Conservation (phyloP, 2,329 filamentous ascomycete genomes). For the Periconia macrospinosa region DNA sequence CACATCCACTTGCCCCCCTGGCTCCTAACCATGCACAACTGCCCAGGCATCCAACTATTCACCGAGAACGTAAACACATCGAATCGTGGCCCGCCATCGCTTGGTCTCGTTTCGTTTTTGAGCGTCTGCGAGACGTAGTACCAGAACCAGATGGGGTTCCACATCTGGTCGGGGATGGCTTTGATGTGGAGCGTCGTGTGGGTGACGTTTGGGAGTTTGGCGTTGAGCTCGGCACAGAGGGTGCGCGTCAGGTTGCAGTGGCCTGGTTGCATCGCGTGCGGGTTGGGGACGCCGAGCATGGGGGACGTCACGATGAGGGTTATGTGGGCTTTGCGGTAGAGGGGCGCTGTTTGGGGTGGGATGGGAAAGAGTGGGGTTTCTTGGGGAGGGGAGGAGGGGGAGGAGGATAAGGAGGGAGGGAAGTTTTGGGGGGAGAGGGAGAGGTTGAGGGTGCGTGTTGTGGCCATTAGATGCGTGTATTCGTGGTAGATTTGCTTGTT, state of each 20-base stretch:
- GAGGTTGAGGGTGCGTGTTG: conserved; percentile 32
- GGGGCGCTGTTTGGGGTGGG: conserved; percentile 11
- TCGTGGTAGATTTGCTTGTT: conserved; percentile 38
- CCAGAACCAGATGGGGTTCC: conserved; percentile 46
- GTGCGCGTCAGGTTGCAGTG: conserved; percentile 35
- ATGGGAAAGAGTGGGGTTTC: neutral
- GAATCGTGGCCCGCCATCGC: conserved; percentile 31
- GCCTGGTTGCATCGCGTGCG: conserved; percentile 35
- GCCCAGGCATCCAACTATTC: conserved; percentile 39
- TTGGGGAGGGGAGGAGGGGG: neutral
- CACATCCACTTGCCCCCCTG: conserved; percentile 33
- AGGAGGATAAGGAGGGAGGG: conserved; percentile 3
- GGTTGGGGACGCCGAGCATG: conserved; percentile 41
- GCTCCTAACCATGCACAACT: conserved; percentile 31
- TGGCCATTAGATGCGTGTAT: conserved; percentile 39
- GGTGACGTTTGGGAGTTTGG: conserved; percentile 18
- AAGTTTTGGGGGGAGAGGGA: conserved; percentile 37
- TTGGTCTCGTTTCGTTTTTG: conserved; percentile 9
- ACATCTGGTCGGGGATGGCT: conserved; percentile 41
- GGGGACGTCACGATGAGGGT: conserved; percentile 35
- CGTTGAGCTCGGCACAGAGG: conserved; percentile 23
- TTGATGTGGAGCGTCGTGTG: conserved; percentile 33
- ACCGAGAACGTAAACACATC: conserved; percentile 35
- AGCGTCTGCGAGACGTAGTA: conserved; percentile 39
- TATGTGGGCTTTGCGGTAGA: conserved; percentile 26